Evolutionary conservation across 805 yeast genomes (phyloP), one percentile per base, ranked within the genome.

Genomic region (Ogataea ramenticola): DNA sequence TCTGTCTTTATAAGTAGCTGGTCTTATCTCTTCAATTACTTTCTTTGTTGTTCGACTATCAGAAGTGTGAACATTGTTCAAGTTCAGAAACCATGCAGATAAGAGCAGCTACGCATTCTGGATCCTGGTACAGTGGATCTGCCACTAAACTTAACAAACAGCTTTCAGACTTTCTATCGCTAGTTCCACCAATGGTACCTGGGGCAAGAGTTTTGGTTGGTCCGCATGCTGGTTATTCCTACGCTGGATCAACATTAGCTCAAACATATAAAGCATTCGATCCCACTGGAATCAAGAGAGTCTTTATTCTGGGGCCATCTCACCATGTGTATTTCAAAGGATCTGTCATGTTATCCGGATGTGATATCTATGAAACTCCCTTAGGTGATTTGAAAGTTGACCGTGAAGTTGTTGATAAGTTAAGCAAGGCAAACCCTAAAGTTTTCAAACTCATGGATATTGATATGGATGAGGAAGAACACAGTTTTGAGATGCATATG

Each of bases 401-500:
- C 58, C 58, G 56, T 0, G 75, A 70, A 11, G 54, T 68, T 1
- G 64, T 68, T 20, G 43, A 59, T 1, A 52, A 64, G 16, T 56
- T 83, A 34, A 45, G 70, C 3, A 41, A 46, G 15, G 44, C 53
- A 22, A 61, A 62, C n/a, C 56, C 69, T 3, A 61, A 63, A 2
- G 49, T 71, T 6, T 80, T 86, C 51, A 66, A 68, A 46, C 62
- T 58, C 43, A 84, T 89, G 95, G 60, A 70, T 24, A 49, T 60
- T 2, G 73, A 68, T 0, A 71, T 71, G 14, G 99, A 93, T 60
- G 79, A 80, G 46, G 84, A 82, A 16, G 99, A 93, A 60, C 99
- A 93, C 60, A 82, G 93, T 42, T 77, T 93, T 55, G 99, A 93
- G 56, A 86, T 93, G 96, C 98, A 93, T 62, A 74, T 83, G 57